These are phyloP conservation scores for Mycena galopus DNA, from an alignment of 768 basidiomycete genomes.

Conservation along the genomic window DNA sequence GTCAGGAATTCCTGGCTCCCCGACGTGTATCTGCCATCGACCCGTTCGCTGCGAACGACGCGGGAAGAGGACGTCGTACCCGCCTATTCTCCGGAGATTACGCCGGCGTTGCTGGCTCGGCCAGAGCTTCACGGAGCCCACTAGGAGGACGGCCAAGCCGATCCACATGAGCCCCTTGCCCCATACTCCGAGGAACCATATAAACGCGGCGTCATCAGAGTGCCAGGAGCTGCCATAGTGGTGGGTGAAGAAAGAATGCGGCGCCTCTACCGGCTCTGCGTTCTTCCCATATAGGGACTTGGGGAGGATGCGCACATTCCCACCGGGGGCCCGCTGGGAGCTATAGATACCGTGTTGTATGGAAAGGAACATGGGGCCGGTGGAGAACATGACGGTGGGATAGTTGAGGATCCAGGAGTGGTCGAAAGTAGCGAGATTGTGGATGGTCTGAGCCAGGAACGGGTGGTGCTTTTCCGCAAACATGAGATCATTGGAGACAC, in stretches of 20 bases:
- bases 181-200: slow-evolving; percentile 90
- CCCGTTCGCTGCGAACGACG: slow-evolving; percentile 79
- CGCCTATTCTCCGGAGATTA: slow-evolving; percentile 70
- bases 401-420: slow-evolving; percentile 96
- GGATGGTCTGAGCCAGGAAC: slow-evolving; percentile 93
- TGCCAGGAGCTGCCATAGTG: slow-evolving; percentile 99
- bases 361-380: slow-evolving; percentile 99
- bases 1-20: slow-evolving; percentile 64
- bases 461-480: slow-evolving; percentile 88
- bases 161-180: slow-evolving; percentile 92
- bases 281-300: slow-evolving; percentile 99
- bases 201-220: slow-evolving; percentile 97
- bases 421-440: slow-evolving; percentile 92
- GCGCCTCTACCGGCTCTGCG: slow-evolving; percentile 83
- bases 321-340: slow-evolving; percentile 70
- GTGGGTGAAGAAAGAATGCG: slow-evolving; percentile 95
- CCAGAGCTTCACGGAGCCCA: slow-evolving; percentile 74
- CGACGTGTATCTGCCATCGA: slow-evolving; percentile 80
- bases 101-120: slow-evolving; percentile 70
- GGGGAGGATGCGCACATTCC: slow-evolving; percentile 91
- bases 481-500: slow-evolving; percentile 98
- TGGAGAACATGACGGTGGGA: slow-evolving; percentile 99
- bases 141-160: slow-evolving; percentile 77
- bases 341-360: slow-evolving; percentile 92
- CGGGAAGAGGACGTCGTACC: slow-evolving; percentile 85